A percentile compares a stretch with the other conserved stretches of the same genome.
Conservation (phyloP, 1,139 yeast species). For the Entelexis paramagnoliae region DNA sequence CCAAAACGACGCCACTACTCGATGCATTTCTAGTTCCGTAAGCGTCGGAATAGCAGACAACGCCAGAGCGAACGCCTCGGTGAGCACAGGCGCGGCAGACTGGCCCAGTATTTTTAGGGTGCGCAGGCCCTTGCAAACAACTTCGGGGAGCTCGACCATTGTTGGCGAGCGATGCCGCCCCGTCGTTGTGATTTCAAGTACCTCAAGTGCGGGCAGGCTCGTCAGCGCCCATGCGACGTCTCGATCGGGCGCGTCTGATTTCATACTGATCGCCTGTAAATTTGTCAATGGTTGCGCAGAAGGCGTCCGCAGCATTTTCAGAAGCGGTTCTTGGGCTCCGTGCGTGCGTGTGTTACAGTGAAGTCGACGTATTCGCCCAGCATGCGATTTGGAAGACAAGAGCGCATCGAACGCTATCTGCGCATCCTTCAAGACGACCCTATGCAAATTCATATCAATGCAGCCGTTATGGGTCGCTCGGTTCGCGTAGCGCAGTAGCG, state of each 20-base stretch:
- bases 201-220: slow-evolving; percentile 13
- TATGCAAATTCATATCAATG: slow-evolving; percentile 11
- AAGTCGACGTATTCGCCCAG: slow-evolving; percentile 7
- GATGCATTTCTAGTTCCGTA: slow-evolving; percentile 17
- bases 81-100: slow-evolving; percentile 3
- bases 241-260: slow-evolving; percentile 12
- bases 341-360: slow-evolving; percentile 5
- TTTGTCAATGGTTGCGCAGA: background rate
- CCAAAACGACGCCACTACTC: slow-evolving; percentile 16
- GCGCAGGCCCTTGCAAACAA: background rate
- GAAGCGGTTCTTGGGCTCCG: slow-evolving; percentile 1
- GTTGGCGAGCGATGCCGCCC: background rate
- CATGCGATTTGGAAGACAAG: background rate
- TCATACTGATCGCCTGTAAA: slow-evolving; percentile 10
- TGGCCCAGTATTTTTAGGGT: slow-evolving; percentile 10
- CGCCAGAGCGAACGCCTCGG: slow-evolving; percentile 4
- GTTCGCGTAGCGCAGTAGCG: slow-evolving; percentile 8
- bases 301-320: slow-evolving; percentile 9
- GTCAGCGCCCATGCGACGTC: slow-evolving; percentile 21
- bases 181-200: slow-evolving; percentile 14
- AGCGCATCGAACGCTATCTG: slow-evolving; percentile 4
- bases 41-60: slow-evolving; percentile 11
- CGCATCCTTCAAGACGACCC: slow-evolving; percentile 12
- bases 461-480: background rate
- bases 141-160: background rate